Conservation (phyloP, 495 filamentous ascomycete genomes). For the Aspergillus bertholletiae region DNA sequence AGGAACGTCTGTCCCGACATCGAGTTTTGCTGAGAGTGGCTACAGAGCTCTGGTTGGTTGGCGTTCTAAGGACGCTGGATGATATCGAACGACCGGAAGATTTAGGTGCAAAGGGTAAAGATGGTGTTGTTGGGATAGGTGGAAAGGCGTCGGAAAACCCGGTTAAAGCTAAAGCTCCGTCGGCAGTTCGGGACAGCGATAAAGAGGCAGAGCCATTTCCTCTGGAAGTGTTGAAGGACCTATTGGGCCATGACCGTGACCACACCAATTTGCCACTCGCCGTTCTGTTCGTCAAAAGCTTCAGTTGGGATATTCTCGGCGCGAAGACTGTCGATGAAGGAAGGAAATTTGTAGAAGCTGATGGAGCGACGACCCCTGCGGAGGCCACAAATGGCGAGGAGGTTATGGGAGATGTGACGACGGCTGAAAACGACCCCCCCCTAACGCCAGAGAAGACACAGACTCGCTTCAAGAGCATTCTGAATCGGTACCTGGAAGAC, state of each 20-base stretch:
- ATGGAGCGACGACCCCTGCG: slow-evolving; percentile 63
- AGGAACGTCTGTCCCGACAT: slow-evolving; percentile 84
- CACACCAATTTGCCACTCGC: slow-evolving; percentile 88
- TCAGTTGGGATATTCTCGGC: slow-evolving; percentile 92
- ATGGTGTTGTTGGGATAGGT: slow-evolving; percentile 48
- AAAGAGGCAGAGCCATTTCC: slow-evolving; percentile 78
- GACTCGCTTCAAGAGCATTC: slow-evolving; percentile 80
- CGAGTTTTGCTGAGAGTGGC: slow-evolving; percentile 82
- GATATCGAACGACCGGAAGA: slow-evolving; percentile 87
- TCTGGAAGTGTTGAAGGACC: slow-evolving; percentile 91
- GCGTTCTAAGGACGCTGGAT: slow-evolving; percentile 80
- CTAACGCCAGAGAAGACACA: slow-evolving; percentile 73
- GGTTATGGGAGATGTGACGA: slow-evolving; percentile 33
- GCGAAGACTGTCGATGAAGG: slow-evolving; percentile 68
- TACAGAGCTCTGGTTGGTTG: slow-evolving; percentile 95
- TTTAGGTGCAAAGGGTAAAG: slow-evolving; percentile 62
- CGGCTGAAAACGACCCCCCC: slow-evolving; percentile 58
- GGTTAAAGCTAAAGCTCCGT: slow-evolving; percentile 35
- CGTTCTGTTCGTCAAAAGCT: slow-evolving; percentile 92
- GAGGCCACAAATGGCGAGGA: slow-evolving; percentile 46
- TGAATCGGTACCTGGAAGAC: slow-evolving; percentile 89
- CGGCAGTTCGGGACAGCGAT: slow-evolving; percentile 32
- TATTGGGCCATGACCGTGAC: slow-evolving; percentile 89
- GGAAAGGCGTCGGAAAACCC: slow-evolving; percentile 54
- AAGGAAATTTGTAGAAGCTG: slow-evolving; percentile 79